Base-by-base conservation (phyloP, 148 eudicot genomes). In the Rhododendron ferrugineum region DNA sequence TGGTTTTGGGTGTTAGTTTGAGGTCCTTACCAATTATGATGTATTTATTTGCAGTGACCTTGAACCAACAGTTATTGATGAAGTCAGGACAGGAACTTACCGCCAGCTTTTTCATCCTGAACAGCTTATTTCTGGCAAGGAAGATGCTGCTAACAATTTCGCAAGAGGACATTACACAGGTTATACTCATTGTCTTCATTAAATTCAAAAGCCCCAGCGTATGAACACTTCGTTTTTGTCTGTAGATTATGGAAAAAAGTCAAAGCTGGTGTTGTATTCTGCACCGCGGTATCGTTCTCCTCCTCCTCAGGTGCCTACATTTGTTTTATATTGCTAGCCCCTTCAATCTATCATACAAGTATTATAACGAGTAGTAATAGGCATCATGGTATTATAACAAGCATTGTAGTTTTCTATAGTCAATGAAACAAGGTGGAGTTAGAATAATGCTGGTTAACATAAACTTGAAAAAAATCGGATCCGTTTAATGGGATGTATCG, bases 91-190 rank as follows among this genome's bases (percentile, higher is more conserved):
- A 15, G 90, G 91, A 79, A 49, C 82, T 40, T 88, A 90, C 79
- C 91, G 91, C 83, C 91, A 90, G 85, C 90, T 90, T 78, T 90
- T 90, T 82, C 91, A 90, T 66, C 91, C 91, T 26, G 90, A 90
- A 62, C 91, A 90, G 87, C 91, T 90, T 76, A 90, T 90, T 54
- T 90, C 91, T 36, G 91, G 91, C 68, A 90, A 90, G 85, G 91
- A 90, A 85, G 91, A 90, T 88, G 90, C 91, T 80, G 91, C 90
- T 23, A 90, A 90, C 80, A 90, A 88, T 85, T 90, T 90, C 22
- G 90, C 91, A 89, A 79, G 90, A 84, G 91, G 84, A 90, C 88
- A 88, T 80, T 88, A 81, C 86, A 90, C 90, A 6, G 91, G 91
- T n/a, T 32, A 0, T 32, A 1, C n/a, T n/a, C n/a, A n/a, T n/a